phyloP scores from a whole-genome alignment of 2,329 filamentous ascomycete species.

The Mollisiaceae sp. region DNA sequence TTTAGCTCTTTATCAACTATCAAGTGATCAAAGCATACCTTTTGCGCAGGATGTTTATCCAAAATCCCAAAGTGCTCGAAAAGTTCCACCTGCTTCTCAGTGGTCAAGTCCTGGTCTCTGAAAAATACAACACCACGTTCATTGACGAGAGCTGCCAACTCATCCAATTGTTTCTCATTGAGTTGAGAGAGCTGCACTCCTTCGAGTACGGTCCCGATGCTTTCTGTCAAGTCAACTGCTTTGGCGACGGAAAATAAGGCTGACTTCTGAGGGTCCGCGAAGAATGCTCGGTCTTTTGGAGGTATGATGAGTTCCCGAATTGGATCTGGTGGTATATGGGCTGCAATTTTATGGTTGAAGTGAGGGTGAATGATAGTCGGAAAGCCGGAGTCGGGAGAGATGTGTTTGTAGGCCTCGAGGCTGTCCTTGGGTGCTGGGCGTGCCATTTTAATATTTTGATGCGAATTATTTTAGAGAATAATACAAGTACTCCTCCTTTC shows the following conservation, averaged over 20 bases:
- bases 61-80: constrained; percentile 53
- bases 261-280: constrained; percentile 52
- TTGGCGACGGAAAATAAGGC: constrained; percentile 48
- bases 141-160: constrained; percentile 40
- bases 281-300: constrained; percentile 46
- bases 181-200: constrained; percentile 37
- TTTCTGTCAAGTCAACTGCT: constrained; percentile 49
- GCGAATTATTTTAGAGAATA: neutral
- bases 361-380: constrained; percentile 32
- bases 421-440: constrained; percentile 28
- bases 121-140: constrained; percentile 58
- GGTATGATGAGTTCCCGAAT: constrained; percentile 30
- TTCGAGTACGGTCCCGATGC: constrained; percentile 43
- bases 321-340: constrained; percentile 28
- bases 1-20: neutral
- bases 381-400: constrained; percentile 33
- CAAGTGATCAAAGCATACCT: constrained; percentile 32
- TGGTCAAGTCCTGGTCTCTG: constrained; percentile 52
- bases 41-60: constrained; percentile 54
- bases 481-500: neutral
- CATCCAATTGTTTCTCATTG: constrained; percentile 36
- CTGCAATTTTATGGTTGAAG: constrained; percentile 33
- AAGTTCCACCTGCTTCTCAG: constrained; percentile 49
- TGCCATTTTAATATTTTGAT: neutral
- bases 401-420: constrained; percentile 36